These are phyloP conservation scores for Solanum clarkiae DNA, from an alignment of 257 asterid genomes.

Conservation along the genomic window DNA sequence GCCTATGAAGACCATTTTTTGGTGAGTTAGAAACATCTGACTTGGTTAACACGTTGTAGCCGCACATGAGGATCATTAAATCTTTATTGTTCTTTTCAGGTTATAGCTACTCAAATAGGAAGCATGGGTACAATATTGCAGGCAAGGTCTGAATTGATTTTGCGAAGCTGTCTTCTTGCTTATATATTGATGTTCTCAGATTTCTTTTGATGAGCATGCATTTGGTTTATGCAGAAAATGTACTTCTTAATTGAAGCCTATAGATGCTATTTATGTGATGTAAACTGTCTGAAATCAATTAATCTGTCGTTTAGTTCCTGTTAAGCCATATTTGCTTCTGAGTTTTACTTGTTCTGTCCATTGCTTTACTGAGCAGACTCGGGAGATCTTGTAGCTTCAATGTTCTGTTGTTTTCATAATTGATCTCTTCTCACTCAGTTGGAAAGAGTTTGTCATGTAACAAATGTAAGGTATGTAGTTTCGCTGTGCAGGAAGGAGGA, in stretches of 20 bases:
- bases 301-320: neutral
- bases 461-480: neutral
- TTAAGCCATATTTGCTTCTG: neutral
- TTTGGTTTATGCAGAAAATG: neutral
- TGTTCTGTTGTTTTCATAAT: neutral
- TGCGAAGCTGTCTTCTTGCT: neutral
- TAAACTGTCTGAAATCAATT: neutral
- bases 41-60: neutral
- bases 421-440: neutral
- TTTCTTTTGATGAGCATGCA: neutral
- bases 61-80: neutral
- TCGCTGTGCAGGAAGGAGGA: constrained; percentile 73
- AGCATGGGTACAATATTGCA: constrained; percentile 91
- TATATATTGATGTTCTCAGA: neutral
- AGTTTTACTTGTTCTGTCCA: neutral
- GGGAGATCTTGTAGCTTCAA: neutral
- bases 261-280: neutral
- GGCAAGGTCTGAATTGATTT: constrained; percentile 40
- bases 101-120: constrained; percentile 86
- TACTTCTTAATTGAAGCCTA: neutral
- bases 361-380: neutral
- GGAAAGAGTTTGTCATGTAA: neutral
- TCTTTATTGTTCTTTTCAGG: constrained; percentile 25
- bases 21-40: constrained; percentile 30
- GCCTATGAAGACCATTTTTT: constrained; percentile 71